Conservation (phyloP, 441 rosid genomes). For the Dalechampia spathulata region DNA sequence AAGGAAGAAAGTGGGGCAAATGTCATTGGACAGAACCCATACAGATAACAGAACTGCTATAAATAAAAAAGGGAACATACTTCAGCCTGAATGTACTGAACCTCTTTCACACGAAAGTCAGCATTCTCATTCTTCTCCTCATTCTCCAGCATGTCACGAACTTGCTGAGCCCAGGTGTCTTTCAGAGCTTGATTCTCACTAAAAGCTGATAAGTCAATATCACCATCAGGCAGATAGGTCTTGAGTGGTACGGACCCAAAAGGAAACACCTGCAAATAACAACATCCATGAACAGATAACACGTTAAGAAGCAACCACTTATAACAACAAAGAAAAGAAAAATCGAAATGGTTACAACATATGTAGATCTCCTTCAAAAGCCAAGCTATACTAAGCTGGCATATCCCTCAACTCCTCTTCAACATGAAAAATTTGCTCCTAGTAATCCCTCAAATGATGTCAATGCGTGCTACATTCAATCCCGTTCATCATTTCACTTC, state of each 20-base stretch:
- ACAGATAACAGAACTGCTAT: neutral
- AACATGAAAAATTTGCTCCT: no score
- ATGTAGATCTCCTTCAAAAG: no score
- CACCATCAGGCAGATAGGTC: constrained; percentile 98
- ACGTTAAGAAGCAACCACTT: no score
- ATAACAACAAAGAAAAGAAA: no score
- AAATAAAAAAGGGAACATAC: constrained; percentile 32
- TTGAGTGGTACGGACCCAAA: constrained; percentile 99
- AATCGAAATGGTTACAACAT: no score
- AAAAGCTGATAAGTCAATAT: constrained; percentile 85
- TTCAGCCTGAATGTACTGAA: constrained; percentile 98
- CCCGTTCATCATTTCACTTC: no score
- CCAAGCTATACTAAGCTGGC: no score
- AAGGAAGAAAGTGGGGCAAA: neutral
- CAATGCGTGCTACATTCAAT: no score
- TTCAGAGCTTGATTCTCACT: constrained; percentile 51
- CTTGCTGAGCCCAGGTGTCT: constrained; percentile 92
- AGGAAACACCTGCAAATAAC: constrained; percentile 66
- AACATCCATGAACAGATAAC: no score
- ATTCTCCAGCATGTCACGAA: constrained; percentile 74
- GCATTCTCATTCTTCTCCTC: constrained; percentile 89
- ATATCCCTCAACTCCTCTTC: no score
- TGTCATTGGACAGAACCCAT: neutral
- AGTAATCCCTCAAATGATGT: no score
- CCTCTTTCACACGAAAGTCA: constrained; percentile 88